phyloP scores from a whole-genome alignment of 2,329 filamentous ascomycete species.

The Acrocalymma vagum region DNA sequence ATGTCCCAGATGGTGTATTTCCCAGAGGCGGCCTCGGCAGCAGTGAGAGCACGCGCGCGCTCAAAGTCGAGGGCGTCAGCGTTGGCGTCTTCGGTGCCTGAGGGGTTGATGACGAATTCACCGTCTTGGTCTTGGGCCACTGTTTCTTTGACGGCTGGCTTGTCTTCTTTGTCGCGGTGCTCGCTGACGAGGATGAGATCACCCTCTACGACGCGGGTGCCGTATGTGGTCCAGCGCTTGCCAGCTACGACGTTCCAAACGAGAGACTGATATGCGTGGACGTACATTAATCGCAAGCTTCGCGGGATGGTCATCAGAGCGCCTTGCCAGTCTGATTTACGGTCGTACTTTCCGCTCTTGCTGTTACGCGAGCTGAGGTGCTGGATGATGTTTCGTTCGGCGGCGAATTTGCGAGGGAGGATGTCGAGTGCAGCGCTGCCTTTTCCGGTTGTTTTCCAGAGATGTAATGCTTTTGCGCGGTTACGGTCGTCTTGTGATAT shows the following conservation, averaged over 20 bases:
- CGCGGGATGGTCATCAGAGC: constrained; percentile 82
- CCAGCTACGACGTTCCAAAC: constrained; percentile 92
- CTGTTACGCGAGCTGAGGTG: constrained; percentile 67
- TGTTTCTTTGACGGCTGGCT: constrained; percentile 31
- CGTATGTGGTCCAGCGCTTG: constrained; percentile 80
- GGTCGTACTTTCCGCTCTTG: constrained; percentile 55
- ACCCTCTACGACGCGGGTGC: constrained; percentile 78
- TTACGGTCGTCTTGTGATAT: constrained; percentile 78
- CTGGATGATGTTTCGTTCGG: constrained; percentile 80
- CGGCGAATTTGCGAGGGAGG: constrained; percentile 82
- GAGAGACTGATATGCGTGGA: constrained; percentile 94
- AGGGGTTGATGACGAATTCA: constrained; percentile 71
- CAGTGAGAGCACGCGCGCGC: constrained; percentile 76
- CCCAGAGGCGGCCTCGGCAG: constrained; percentile 79
- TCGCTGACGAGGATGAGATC: constrained; percentile 79
- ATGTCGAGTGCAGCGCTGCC: constrained; percentile 68
- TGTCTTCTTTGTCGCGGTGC: constrained; percentile 58
- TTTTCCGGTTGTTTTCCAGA: constrained; percentile 72
- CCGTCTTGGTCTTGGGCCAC: constrained; percentile 65
- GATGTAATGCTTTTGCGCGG: constrained; percentile 79
- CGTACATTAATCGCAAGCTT: constrained; percentile 89
- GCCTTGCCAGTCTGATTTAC: constrained; percentile 76
- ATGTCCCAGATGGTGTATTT: constrained; percentile 85
- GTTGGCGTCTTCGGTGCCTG: constrained; percentile 64
- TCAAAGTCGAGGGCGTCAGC: constrained; percentile 65